Percentiles rank a stretch among this genome's conserved stretches.
phyloP scores from a whole-genome alignment of 1,284 basidiomycete species.

The Pulveroboletus sp. region DNA sequence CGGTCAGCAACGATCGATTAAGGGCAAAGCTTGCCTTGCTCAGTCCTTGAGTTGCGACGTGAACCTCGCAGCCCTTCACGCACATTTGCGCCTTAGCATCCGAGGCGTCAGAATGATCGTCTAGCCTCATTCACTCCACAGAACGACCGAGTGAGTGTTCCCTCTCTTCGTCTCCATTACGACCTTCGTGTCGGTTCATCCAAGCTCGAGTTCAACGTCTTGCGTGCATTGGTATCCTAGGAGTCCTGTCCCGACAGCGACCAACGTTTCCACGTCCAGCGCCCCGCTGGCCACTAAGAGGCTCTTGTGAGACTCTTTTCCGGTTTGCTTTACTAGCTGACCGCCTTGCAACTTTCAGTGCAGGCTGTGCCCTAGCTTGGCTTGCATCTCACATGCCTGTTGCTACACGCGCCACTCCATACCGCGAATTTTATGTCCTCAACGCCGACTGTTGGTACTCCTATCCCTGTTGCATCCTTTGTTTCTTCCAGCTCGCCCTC shows the following conservation, averaged over 20 bases:
- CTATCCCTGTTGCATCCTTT: neutral
- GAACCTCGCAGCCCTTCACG: slow-evolving; percentile 22
- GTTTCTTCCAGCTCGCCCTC: slow-evolving; percentile 6
- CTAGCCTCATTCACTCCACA: slow-evolving; percentile 19
- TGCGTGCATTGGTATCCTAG: neutral
- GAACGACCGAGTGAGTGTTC: slow-evolving; percentile 22
- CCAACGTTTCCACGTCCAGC: slow-evolving; percentile 3
- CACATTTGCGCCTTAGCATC: slow-evolving; percentile 21
- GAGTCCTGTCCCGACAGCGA: neutral
- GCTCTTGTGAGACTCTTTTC: slow-evolving; percentile 7
- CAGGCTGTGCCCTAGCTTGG: slow-evolving; percentile 11
- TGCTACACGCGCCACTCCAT: slow-evolving; percentile 4
- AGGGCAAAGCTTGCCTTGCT: slow-evolving; percentile 21
- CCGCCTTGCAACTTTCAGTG: slow-evolving; percentile 1
- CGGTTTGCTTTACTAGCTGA: slow-evolving; percentile 1
- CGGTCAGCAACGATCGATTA: slow-evolving; percentile 15
- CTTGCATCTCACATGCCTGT: slow-evolving; percentile 12
- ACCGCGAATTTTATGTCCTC: slow-evolving; percentile 25
- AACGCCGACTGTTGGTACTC: slow-evolving; percentile 8
- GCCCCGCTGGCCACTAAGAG: neutral
- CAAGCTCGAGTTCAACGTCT: neutral
- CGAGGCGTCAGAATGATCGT: slow-evolving; percentile 20
- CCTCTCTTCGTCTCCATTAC: slow-evolving; percentile 1
- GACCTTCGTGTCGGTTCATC: neutral
- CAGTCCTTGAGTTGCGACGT: slow-evolving; percentile 13